phyloP scores from a whole-genome alignment of 2,329 filamentous ascomycete genomes.

The Pseudopyrenochaeta lycopersici region DNA sequence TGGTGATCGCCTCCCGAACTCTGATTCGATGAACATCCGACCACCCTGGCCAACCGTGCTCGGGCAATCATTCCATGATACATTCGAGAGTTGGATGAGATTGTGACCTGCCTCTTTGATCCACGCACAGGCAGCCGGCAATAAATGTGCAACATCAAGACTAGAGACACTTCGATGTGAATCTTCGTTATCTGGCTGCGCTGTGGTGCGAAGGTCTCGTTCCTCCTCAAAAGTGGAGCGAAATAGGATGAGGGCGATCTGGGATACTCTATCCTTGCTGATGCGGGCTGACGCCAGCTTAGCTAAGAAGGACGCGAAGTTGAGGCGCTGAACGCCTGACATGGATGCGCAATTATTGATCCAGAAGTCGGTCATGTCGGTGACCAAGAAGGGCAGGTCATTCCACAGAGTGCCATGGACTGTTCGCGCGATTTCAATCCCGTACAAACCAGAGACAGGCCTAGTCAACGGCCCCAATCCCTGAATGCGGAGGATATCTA shows the following conservation, averaged over 20 bases:
- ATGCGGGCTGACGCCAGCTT: slow-evolving; percentile 14
- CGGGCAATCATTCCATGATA: slow-evolving; percentile 10
- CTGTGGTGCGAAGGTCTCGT: neutral
- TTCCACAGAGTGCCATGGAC: slow-evolving; percentile 18
- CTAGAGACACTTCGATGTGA: neutral
- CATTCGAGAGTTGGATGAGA: slow-evolving; percentile 6
- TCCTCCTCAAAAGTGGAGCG: slow-evolving; percentile 6
- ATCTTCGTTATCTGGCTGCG: slow-evolving; percentile 3
- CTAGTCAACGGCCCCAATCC: slow-evolving; percentile 14
- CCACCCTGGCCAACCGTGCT: slow-evolving; percentile 12
- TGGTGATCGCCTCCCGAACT: slow-evolving; percentile 12
- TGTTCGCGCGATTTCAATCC: slow-evolving; percentile 18
- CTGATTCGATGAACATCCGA: slow-evolving; percentile 6
- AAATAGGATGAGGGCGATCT: slow-evolving; percentile 12
- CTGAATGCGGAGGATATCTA: slow-evolving; percentile 13
- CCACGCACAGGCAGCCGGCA: slow-evolving; percentile 11
- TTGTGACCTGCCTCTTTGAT: slow-evolving; percentile 11
- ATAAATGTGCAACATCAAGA: slow-evolving; percentile 6
- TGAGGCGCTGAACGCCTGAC: slow-evolving; percentile 9
- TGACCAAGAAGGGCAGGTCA: slow-evolving; percentile 15
- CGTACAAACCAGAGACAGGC: slow-evolving; percentile 12
- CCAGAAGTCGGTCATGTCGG: slow-evolving; percentile 16
- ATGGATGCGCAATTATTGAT: slow-evolving; percentile 11
- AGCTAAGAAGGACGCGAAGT: slow-evolving; percentile 13
- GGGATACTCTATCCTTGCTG: slow-evolving; percentile 7